These are phyloP conservation scores for Ilex aquifolium DNA, from an alignment of 257 asterid genomes.

Conservation along the genomic window DNA sequence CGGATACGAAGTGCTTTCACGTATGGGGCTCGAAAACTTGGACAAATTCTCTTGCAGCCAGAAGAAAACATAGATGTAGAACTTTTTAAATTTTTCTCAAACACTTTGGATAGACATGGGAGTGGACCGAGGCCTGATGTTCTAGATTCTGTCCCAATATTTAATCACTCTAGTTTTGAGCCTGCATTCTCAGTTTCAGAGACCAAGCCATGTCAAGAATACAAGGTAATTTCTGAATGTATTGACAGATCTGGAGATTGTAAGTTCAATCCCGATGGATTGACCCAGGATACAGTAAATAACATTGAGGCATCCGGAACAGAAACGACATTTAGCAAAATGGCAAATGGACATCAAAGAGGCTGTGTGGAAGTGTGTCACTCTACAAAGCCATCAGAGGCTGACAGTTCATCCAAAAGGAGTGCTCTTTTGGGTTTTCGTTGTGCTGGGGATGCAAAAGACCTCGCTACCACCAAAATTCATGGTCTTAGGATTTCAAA, in stretches of 20 bases:
- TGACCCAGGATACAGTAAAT: conserved; percentile 9
- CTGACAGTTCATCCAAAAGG: conserved; percentile 6
- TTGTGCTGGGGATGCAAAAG: conserved; percentile 18
- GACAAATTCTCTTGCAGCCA: conserved; percentile 44
- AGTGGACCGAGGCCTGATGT: conserved; percentile 50
- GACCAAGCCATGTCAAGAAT: conserved; percentile 17
- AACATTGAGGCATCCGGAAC: conserved; percentile 4
- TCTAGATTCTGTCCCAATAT: conserved; percentile 27
- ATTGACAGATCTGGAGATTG: background rate
- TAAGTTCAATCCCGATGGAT: conserved; percentile 10
- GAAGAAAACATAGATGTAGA: conserved; percentile 43
- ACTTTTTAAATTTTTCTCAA: conserved; percentile 57
- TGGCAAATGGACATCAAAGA: conserved; percentile 6
- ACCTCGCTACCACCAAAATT: conserved; percentile 20
- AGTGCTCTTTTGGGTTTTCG: conserved; percentile 12
- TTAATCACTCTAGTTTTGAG: background rate
- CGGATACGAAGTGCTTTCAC: conserved; percentile 85
- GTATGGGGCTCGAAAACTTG: conserved; percentile 74
- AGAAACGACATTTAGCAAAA: background rate
- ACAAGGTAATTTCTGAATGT: conserved; percentile 13
- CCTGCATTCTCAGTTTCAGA: conserved; percentile 14
- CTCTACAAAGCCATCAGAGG: background rate
- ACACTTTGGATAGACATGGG: conserved; percentile 67
- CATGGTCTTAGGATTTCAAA: conserved; percentile 17
- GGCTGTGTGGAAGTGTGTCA: conserved; percentile 8